Conservation (phyloP, 2,329 filamentous ascomycete species). For the Cladorrhinum sp. region DNA sequence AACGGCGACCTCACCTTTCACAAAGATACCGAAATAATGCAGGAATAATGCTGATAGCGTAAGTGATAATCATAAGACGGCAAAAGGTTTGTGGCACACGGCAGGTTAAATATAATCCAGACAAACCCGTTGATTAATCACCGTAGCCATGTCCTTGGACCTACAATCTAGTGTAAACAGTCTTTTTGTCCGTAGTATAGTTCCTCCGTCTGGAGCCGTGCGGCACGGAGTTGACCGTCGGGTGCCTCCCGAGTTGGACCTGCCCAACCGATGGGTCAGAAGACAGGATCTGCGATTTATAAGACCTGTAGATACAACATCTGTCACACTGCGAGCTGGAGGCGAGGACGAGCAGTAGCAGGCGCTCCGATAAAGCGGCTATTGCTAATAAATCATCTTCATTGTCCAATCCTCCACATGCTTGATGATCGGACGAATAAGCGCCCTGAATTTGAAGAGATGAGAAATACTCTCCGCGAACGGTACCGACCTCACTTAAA, state of each 20-base stretch:
- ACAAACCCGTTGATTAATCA: neutral
- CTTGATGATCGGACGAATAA: slow-evolving; percentile 9
- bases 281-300: neutral
- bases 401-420: neutral
- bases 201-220: slow-evolving; percentile 11
- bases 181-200: neutral
- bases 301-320: neutral
- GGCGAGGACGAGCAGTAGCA: neutral
- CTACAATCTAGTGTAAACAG: neutral
- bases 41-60: neutral
- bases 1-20: neutral
- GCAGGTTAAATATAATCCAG: slow-evolving; percentile 13
- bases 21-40: neutral
- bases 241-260: slow-evolving; percentile 8
- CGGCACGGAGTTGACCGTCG: slow-evolving; percentile 11
- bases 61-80: slow-evolving; percentile 11
- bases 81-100: neutral
- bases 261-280: neutral
- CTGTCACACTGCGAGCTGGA: slow-evolving; percentile 1
- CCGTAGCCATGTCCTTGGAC: neutral
- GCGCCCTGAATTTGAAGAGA: neutral
- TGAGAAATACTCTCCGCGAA: neutral
- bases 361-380: slow-evolving; percentile 14
- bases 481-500: neutral
- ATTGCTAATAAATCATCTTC: slow-evolving; percentile 3